These are phyloP conservation scores for Citrus australasica DNA, from an alignment of 345 rosid genomes.

Conservation along the genomic window DNA sequence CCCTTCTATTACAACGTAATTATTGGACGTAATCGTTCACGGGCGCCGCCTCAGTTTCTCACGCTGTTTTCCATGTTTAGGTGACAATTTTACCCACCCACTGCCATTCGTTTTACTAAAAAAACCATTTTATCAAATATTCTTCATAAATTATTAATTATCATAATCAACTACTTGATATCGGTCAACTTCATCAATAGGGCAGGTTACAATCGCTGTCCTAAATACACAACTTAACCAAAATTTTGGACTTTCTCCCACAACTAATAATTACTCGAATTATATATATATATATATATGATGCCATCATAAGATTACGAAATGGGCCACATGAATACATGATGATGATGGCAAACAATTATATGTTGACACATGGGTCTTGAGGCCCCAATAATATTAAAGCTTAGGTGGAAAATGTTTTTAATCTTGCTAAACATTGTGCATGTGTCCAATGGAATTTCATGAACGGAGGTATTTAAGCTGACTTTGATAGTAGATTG, in stretches of 20 bases:
- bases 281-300: background rate
- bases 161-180: background rate
- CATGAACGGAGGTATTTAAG: too few relatives aligned
- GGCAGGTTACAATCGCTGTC: background rate
- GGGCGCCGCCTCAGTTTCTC: background rate
- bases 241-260: background rate
- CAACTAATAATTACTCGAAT: background rate
- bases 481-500: too few relatives aligned
- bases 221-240: background rate
- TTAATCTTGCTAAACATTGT: background rate
- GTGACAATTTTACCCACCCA: slow-evolving; percentile 18
- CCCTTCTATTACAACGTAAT: background rate
- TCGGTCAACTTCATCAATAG: background rate
- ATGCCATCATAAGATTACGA: background rate
- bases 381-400: background rate
- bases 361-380: background rate
- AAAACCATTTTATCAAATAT: background rate
- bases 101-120: slow-evolving; percentile 15
- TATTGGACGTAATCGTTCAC: background rate
- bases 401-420: background rate
- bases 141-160: background rate
- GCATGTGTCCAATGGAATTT: background rate
- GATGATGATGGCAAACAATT: background rate
- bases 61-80: background rate
- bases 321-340: background rate